phyloP scores from a whole-genome alignment of 148 eudicot genomes.

The Pouteria glomerata region DNA sequence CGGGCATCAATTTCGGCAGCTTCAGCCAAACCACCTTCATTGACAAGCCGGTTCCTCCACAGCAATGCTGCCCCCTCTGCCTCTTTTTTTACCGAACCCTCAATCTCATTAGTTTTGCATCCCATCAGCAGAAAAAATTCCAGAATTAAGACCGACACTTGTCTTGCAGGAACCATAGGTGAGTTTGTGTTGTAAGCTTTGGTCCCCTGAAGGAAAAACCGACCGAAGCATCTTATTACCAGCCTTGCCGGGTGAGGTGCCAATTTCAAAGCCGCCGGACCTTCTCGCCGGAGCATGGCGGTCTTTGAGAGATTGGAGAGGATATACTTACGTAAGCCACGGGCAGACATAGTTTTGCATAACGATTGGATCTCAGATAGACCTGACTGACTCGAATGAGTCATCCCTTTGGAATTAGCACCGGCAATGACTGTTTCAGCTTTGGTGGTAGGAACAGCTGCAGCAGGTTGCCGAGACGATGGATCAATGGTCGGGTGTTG shows the following conservation, averaged over 20 bases:
- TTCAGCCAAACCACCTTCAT: conserved; percentile 38
- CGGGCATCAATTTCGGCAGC: conserved; percentile 33
- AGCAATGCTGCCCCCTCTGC: conserved; percentile 29
- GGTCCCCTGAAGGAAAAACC: conserved; percentile 37
- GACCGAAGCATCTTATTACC: conserved; percentile 36
- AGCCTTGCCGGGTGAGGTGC: conserved; percentile 33
- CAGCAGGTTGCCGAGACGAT: too few species aligned
- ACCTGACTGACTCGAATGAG: too few species aligned
- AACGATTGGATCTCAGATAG: conserved; percentile 13
- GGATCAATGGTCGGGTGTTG: neutral
- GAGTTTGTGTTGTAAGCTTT: conserved; percentile 31
- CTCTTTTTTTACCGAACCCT: conserved; percentile 23
- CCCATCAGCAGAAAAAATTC: conserved; percentile 45
- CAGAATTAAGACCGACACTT: conserved; percentile 36
- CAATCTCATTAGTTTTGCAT: conserved; percentile 14
- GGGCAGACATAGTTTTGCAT: conserved; percentile 23
- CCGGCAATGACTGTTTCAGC: too few species aligned
- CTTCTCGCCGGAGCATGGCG: conserved; percentile 25
- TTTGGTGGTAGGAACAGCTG: too few species aligned
- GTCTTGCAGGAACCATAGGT: conserved; percentile 23
- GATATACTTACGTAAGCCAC: conserved; percentile 30
- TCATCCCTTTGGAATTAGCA: too few species aligned
- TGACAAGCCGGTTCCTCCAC: conserved; percentile 40
- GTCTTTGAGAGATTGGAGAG: conserved; percentile 6
- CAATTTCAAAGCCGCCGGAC: conserved; percentile 31